These are phyloP conservation scores for Naematelia aurantialba DNA, from an alignment of 768 basidiomycete genomes.

Conservation along the genomic window DNA sequence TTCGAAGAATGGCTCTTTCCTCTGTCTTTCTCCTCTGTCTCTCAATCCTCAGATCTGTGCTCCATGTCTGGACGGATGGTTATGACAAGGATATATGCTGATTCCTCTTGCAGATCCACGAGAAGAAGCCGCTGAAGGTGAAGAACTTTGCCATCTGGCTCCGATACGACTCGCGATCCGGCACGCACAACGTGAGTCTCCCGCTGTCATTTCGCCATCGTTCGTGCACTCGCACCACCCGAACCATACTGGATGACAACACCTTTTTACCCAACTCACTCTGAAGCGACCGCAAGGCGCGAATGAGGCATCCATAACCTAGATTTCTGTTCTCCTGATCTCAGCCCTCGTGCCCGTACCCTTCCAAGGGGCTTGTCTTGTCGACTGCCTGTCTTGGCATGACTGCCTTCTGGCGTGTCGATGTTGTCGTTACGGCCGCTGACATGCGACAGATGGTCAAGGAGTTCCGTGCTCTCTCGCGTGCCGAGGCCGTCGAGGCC, in stretches of 20 bases:
- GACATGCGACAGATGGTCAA: slow-evolving; percentile 45
- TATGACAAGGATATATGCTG: not conserved
- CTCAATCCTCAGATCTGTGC: no score
- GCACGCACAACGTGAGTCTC: slow-evolving; percentile 93
- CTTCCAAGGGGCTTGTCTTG: no score
- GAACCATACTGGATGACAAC: not conserved
- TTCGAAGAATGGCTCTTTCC: no score
- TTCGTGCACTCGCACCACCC: not conserved
- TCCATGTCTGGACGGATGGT: no score
- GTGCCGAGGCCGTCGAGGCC: slow-evolving; percentile 91
- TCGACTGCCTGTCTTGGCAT: no score
- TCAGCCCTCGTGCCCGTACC: not conserved
- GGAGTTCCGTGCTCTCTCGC: slow-evolving; percentile 83
- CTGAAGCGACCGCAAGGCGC: not conserved
- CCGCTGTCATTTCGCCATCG: not conserved
- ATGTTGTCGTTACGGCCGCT: slow-evolving; percentile 1
- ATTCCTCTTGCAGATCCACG: slow-evolving; percentile 67
- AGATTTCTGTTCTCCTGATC: not conserved
- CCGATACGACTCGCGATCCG: slow-evolving; percentile 98
- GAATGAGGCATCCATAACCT: not conserved
- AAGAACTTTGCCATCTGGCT: slow-evolving; percentile 99
- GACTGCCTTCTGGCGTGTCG: no score
- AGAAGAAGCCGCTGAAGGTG: slow-evolving; percentile 95
- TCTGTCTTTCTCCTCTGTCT: no score
- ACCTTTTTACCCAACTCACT: not conserved